Percentiles rank a stretch among this genome's conserved stretches.
These are phyloP conservation scores for Pterothamnion heteromorphum DNA, from an alignment of 31 red algal genomes.

Conservation along the genomic window DNA sequence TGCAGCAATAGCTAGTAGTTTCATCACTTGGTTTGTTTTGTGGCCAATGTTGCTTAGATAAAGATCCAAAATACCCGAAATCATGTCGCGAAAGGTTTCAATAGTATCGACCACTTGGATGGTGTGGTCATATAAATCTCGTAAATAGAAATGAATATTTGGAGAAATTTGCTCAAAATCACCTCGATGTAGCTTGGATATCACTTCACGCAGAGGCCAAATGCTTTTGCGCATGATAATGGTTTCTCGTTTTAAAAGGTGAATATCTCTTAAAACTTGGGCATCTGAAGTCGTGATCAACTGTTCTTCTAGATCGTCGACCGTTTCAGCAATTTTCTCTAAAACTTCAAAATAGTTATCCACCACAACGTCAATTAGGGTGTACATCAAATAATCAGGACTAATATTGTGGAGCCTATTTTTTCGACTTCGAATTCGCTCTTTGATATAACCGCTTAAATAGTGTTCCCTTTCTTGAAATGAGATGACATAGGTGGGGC, in stretches of 20 bases:
- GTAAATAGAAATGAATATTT: not conserved
- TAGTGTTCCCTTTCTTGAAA: slow-evolving; percentile 20
- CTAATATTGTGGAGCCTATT: not conserved
- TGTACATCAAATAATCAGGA: slow-evolving; percentile 12
- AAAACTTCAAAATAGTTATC: slow-evolving; percentile 28
- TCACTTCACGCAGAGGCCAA: not conserved
- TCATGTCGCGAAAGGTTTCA: slow-evolving; percentile 2
- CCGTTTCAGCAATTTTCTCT: not conserved
- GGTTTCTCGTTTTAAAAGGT: not conserved
- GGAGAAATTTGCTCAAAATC: not conserved
- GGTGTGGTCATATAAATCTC: slow-evolving; percentile 11
- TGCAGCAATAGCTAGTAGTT: slow-evolving; percentile 64
- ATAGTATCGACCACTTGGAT: not conserved
- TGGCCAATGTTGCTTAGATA: not conserved
- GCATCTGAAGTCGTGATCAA: not conserved
- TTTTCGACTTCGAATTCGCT: not conserved
- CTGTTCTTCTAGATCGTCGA: slow-evolving; percentile 21
- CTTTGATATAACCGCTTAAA: not conserved
- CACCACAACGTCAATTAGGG: slow-evolving; percentile 20
- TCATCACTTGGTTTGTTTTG: slow-evolving; percentile 57
- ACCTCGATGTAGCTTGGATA: not conserved
- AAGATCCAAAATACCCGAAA: not conserved
- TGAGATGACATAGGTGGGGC: not conserved
- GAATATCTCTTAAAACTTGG: not conserved
- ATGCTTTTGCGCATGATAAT: slow-evolving; percentile 14